Evolutionary conservation across 2,329 filamentous ascomycete genomes (phyloP).

Genomic region (Botrytis galanthina): DNA sequence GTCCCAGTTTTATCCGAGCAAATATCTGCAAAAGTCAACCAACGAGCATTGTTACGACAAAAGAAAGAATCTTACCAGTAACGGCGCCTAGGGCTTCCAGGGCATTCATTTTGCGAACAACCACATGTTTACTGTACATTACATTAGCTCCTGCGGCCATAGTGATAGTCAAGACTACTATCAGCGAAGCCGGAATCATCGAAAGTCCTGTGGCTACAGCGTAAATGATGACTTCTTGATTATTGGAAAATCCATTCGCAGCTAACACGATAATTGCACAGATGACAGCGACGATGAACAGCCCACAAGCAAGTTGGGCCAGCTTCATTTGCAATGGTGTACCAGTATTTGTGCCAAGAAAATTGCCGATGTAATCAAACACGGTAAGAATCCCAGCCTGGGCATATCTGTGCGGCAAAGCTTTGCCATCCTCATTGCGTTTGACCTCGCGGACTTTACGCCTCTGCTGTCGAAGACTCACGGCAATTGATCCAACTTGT

Average conservation of each 20-base stretch:
- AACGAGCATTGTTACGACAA: slow-evolving; percentile 39
- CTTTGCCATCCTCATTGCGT: slow-evolving; percentile 49
- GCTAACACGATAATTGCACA: slow-evolving; percentile 65
- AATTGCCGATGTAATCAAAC: slow-evolving; percentile 55
- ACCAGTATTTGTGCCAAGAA: slow-evolving; percentile 63
- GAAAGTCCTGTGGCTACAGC: slow-evolving; percentile 58
- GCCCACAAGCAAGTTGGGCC: slow-evolving; percentile 60
- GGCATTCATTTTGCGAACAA: slow-evolving; percentile 56
- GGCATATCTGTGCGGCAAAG: slow-evolving; percentile 48
- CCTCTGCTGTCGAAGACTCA: slow-evolving; percentile 54
- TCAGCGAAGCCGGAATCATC: slow-evolving; percentile 62
- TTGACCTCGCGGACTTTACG: slow-evolving; percentile 47
- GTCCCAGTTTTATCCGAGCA: slow-evolving; percentile 78
- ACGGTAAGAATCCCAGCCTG: slow-evolving; percentile 44
- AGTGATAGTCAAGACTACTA: slow-evolving; percentile 66
- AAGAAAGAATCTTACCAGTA: slow-evolving; percentile 47
- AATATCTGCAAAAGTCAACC: slow-evolving; percentile 45
- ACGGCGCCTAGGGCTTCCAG: slow-evolving; percentile 56
- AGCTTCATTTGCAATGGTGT: slow-evolving; percentile 67
- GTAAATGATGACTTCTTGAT: slow-evolving; percentile 60
- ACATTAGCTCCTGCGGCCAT: slow-evolving; percentile 60
- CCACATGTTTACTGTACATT: slow-evolving; percentile 56
- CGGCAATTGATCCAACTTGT: slow-evolving; percentile 64
- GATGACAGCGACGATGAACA: slow-evolving; percentile 62
- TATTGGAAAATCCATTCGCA: slow-evolving; percentile 52